phyloP scores from a whole-genome alignment of 1,284 basidiomycete genomes.

The Cystobasidium pallidum region DNA sequence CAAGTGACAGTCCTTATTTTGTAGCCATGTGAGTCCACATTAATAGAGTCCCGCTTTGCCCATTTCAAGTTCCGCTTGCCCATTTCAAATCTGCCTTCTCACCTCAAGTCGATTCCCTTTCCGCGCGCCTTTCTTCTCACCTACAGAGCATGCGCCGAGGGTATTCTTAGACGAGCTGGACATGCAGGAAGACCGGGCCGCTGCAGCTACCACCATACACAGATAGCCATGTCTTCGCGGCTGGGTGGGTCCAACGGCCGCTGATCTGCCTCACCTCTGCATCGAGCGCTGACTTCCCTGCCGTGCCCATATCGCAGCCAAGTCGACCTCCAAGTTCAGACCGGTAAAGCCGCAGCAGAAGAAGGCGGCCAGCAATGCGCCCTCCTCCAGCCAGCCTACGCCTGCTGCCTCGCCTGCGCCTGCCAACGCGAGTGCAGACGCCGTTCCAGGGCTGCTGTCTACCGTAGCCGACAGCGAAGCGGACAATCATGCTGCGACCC shows the following conservation, averaged over 20 bases:
- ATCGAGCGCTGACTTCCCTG: not conserved
- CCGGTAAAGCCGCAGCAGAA: slow-evolving; percentile 36
- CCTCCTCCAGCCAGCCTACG: not conserved
- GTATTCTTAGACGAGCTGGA: slow-evolving; percentile 2
- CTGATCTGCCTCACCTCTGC: too few relatives aligned
- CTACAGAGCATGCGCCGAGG: too few relatives aligned
- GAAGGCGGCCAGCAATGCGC: not conserved
- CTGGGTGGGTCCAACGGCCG: slow-evolving; percentile 22
- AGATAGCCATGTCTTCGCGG: slow-evolving; percentile 16
- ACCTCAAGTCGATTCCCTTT: too few relatives aligned
- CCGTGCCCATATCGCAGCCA: slow-evolving; percentile 1
- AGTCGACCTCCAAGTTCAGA: slow-evolving; percentile 37
- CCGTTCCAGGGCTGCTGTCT: too few relatives aligned
- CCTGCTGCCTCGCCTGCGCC: slow-evolving; percentile 19
- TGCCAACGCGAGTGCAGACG: too few relatives aligned
- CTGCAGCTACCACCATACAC: not conserved
- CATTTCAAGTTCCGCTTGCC: too few relatives aligned
- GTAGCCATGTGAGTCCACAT: too few relatives aligned
- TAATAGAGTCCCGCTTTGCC: too few relatives aligned
- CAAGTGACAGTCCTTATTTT: too few relatives aligned
- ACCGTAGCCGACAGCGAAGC: not conserved
- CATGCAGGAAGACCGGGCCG: not conserved
- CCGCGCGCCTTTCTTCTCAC: too few relatives aligned
- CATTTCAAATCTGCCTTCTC: too few relatives aligned
- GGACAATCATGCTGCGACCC: not conserved